Evolutionary conservation across 2,329 filamentous ascomycete species (phyloP).

Genomic region (Aspergillus sp.): DNA sequence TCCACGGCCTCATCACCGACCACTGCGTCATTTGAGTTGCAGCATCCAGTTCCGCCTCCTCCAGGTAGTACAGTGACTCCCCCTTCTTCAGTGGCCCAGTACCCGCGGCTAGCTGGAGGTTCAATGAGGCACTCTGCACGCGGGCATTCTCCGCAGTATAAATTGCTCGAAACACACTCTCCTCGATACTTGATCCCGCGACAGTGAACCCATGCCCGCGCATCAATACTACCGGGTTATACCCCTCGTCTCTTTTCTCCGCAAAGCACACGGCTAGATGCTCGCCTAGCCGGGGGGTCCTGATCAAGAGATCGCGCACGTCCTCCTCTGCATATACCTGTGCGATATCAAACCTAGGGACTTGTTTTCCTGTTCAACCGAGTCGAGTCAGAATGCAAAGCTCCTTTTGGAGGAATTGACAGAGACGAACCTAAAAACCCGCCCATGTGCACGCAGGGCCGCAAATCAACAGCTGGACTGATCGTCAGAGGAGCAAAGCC

Average conservation of each 20-base stretch:
- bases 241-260: not conserved
- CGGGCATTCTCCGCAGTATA: conserved; percentile 1
- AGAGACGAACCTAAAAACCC: not conserved
- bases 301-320: not conserved
- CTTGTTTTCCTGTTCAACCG: not conserved
- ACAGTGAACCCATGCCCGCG: conserved; percentile 1
- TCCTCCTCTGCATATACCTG: not conserved
- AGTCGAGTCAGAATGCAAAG: not conserved
- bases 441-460: not conserved
- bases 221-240: not conserved
- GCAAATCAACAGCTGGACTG: not conserved
- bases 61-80: not conserved
- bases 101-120: not conserved
- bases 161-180: conserved; percentile 1
- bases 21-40: not conserved
- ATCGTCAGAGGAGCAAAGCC: no score
- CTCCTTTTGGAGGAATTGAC: no score
- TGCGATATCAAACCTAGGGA: not conserved
- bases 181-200: not conserved
- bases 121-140: not conserved
- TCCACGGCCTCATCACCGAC: not conserved
- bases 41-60: not conserved
- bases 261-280: not conserved
- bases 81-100: no score
- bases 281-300: not conserved